These are phyloP conservation scores for Populus hybrid DNA, from an alignment of 441 rosid genomes.

Conservation along the genomic window DNA sequence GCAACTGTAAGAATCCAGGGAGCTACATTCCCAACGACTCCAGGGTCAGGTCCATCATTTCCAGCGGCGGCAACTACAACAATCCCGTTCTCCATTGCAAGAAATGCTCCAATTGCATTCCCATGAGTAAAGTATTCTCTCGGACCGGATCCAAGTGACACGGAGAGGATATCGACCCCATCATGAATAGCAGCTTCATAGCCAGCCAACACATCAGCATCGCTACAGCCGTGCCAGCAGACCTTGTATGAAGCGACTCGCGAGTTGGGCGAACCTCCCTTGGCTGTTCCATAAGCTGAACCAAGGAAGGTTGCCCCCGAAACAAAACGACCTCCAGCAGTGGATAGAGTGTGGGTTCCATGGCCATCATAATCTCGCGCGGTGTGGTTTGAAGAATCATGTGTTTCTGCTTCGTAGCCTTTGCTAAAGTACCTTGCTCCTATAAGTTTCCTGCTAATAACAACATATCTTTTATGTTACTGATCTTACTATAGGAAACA, in stretches of 20 bases:
- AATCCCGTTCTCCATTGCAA: slow-evolving; percentile 45
- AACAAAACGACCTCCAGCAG: slow-evolving; percentile 59
- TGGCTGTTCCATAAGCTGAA: slow-evolving; percentile 51
- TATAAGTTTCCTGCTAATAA: slow-evolving; percentile 18
- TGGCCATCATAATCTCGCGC: slow-evolving; percentile 62
- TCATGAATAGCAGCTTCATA: slow-evolving; percentile 58
- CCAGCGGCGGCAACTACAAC: slow-evolving; percentile 60
- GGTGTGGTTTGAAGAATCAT: slow-evolving; percentile 47
- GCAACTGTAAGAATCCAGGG: slow-evolving; percentile 69
- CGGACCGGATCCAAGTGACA: slow-evolving; percentile 46
- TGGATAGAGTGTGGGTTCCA: slow-evolving; percentile 61
- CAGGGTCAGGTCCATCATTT: slow-evolving; percentile 52
- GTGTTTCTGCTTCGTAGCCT: slow-evolving; percentile 44
- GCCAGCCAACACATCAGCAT: slow-evolving; percentile 57
- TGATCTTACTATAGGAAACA: too few species aligned
- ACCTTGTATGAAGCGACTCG: slow-evolving; percentile 70
- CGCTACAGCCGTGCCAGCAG: slow-evolving; percentile 57
- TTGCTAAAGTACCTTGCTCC: slow-evolving; percentile 74
- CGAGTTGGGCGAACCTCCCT: slow-evolving; percentile 66
- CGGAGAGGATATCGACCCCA: slow-evolving; percentile 59
- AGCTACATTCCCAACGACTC: slow-evolving; percentile 45
- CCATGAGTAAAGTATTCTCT: slow-evolving; percentile 39
- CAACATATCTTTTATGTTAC: too few species aligned
- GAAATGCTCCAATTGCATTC: slow-evolving; percentile 57
- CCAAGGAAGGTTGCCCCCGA: slow-evolving; percentile 47